Evolutionary conservation across 306 rosid genomes (phyloP).

Genomic region (Cucumis hystrix): DNA sequence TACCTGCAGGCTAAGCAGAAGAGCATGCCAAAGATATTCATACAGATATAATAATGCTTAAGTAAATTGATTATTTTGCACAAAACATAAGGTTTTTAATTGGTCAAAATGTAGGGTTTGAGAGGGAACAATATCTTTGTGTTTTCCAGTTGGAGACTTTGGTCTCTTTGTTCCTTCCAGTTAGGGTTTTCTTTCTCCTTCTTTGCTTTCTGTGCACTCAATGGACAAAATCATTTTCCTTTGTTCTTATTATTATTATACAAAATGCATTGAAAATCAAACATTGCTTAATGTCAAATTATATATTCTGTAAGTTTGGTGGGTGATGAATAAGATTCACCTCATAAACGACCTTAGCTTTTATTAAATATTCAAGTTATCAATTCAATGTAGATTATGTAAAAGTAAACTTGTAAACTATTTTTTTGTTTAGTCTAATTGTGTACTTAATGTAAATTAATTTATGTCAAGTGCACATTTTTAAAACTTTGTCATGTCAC

Average conservation of each 20-base stretch:
- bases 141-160: not conserved
- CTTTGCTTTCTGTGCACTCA: not conserved
- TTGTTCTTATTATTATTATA: not conserved
- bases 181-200: not conserved
- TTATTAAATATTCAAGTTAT: no score
- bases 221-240: not conserved
- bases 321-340: not conserved
- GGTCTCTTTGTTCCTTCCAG: not conserved
- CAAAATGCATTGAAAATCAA: not conserved
- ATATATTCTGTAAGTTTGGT: not conserved
- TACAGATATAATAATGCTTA: not conserved
- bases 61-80: not conserved
- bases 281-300: not conserved
- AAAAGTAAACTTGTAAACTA: no score
- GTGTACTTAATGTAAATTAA: no score
- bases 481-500: no score
- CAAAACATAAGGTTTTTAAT: not conserved
- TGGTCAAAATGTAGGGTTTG: not conserved
- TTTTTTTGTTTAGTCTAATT: no score
- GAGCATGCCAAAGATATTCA: not conserved
- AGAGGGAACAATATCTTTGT: constrained; percentile 1
- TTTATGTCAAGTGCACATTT: no score
- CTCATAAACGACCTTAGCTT: no score
- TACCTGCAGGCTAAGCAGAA: constrained; percentile 1
- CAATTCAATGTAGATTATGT: no score